Evolutionary conservation across 2,329 filamentous ascomycete genomes (phyloP).

Genomic region (Elsinoe ampelina): DNA sequence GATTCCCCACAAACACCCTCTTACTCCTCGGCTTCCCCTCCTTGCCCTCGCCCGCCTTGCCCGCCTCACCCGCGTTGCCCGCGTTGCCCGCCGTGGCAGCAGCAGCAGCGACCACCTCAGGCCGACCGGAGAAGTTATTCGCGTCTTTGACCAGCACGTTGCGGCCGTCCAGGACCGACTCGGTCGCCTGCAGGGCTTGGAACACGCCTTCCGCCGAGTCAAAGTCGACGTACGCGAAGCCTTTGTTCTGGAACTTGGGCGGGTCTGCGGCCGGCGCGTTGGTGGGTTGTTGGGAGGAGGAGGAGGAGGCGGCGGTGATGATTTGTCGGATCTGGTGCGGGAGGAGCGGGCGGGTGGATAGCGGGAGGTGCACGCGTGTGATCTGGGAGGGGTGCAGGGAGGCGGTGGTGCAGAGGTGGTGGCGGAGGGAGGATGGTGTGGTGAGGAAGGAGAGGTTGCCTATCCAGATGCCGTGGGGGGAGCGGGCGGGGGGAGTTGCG

Average conservation of each 20-base stretch:
- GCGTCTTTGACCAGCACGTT: constrained; percentile 88
- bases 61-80: constrained; percentile 28
- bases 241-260: constrained; percentile 57
- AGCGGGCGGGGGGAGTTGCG: constrained; percentile 39
- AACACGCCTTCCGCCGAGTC: constrained; percentile 56
- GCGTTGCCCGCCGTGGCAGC: constrained; percentile 24
- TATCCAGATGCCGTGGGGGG: constrained; percentile 85
- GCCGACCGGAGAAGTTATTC: constrained; percentile 82
- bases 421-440: constrained; percentile 63
- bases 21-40: constrained; percentile 56
- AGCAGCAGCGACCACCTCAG: constrained; percentile 42
- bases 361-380: constrained; percentile 75
- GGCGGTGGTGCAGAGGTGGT: constrained; percentile 67
- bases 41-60: constrained; percentile 30
- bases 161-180: constrained; percentile 66
- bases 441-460: constrained; percentile 84
- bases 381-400: constrained; percentile 55
- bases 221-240: constrained; percentile 96
- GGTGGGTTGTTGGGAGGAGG: too few species aligned
- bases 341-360: constrained; percentile 35
- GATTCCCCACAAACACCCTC: constrained; percentile 67
- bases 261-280: constrained; percentile 40
- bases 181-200: constrained; percentile 76
- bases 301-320: constrained; percentile 2
- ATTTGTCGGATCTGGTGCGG: constrained; percentile 15